These are phyloP conservation scores for Fusarium incarnatum DNA, from an alignment of 2,329 filamentous ascomycete genomes.

Conservation along the genomic window DNA sequence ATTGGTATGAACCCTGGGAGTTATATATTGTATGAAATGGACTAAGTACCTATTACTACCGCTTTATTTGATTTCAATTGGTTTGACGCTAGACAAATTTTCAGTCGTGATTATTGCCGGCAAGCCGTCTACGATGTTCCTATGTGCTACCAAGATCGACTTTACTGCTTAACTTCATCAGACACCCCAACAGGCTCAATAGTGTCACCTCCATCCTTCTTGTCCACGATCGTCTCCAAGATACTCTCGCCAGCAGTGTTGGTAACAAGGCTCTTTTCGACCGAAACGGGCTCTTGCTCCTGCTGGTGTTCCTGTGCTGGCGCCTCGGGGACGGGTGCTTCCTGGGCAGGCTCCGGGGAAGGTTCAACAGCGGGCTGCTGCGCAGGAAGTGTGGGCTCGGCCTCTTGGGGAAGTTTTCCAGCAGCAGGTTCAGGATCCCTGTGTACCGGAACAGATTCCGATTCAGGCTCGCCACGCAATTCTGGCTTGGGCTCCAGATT, in stretches of 20 bases:
- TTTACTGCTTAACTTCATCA: constrained; percentile 50
- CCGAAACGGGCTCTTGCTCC: constrained; percentile 12
- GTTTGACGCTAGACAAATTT: background rate
- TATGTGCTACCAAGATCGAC: background rate
- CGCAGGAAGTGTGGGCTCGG: constrained; percentile 20
- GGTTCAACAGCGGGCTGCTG: constrained; percentile 33
- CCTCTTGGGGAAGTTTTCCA: constrained; percentile 26
- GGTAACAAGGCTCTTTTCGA: constrained; percentile 54
- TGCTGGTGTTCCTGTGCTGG: constrained; percentile 1
- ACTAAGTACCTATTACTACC: background rate
- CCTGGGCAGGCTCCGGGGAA: constrained; percentile 13
- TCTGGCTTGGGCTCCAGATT: constrained; percentile 26
- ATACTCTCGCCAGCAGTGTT: constrained; percentile 60
- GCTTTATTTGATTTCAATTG: background rate
- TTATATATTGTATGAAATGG: constrained; percentile 7
- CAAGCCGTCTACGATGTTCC: constrained; percentile 17
- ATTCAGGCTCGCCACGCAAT: constrained; percentile 23
- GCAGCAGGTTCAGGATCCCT: constrained; percentile 26
- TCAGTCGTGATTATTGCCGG: constrained; percentile 17
- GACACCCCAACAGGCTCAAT: constrained; percentile 53
- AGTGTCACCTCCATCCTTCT: constrained; percentile 49
- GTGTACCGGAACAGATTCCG: constrained; percentile 26
- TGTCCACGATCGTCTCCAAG: constrained; percentile 54
- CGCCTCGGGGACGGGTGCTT: background rate
- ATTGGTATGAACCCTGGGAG: constrained; percentile 7